phyloP scores from a whole-genome alignment of 2,329 filamentous ascomycete genomes.

The Orbilia brochopaga region DNA sequence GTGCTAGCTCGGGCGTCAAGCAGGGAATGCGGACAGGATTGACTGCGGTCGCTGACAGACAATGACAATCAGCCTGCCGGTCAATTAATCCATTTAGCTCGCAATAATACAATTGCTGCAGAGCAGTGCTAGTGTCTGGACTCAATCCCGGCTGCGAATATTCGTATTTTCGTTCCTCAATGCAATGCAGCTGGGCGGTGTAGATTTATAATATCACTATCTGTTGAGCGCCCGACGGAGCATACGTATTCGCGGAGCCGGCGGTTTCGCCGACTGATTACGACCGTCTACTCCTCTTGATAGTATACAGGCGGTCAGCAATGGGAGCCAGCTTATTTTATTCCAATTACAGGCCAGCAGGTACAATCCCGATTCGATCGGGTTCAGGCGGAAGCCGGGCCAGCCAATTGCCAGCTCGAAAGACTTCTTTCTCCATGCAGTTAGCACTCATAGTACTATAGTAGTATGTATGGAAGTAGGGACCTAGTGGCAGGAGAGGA shows the following conservation, averaged over 20 bases:
- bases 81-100: constrained; percentile 13
- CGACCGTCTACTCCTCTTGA: too few species aligned
- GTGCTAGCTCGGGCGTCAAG: too few species aligned
- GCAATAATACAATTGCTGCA: neutral
- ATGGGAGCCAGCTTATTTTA: neutral
- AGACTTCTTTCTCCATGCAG: neutral
- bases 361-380: constrained; percentile 8
- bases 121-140: constrained; percentile 14
- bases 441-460: neutral
- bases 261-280: neutral
- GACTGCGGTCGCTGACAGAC: too few species aligned
- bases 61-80: neutral
- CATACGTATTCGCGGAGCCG: neutral
- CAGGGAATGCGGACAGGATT: too few species aligned
- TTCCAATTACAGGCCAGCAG: neutral
- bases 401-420: constrained; percentile 9
- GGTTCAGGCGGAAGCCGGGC: constrained; percentile 12
- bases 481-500: too few species aligned
- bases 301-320: neutral
- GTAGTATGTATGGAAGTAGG: too few species aligned
- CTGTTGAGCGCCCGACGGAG: neutral
- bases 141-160: too few species aligned
- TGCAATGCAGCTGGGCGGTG: too few species aligned
- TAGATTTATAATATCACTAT: too few species aligned
- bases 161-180: too few species aligned